Base-by-base conservation (phyloP, 441 rosid genomes). In the Euphorbia corollata region DNA sequence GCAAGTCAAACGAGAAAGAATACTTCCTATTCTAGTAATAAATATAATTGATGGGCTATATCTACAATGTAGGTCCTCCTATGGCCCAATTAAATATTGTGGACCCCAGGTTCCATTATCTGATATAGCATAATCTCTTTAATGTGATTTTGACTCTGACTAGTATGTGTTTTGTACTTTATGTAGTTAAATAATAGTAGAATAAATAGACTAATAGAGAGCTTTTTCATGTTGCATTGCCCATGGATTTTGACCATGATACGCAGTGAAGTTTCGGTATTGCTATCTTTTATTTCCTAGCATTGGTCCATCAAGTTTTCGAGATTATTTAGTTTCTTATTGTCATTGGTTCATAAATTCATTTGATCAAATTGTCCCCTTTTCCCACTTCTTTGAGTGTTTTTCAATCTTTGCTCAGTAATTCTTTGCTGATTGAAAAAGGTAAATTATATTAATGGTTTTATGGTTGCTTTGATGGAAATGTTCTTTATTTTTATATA, bases 61-160 rank as follows among this genome's bases (percentile, higher is more conserved):
- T 57, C 61, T 66, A 64, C 30, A 9, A 1, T 27, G 56, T 58
- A 64, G 74, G 76, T 62, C 80, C 72, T 65, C 65, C 7, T 9
- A 11, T 57, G 78, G 70, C 73, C 79, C 75, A 71, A 63, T 1
- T 69, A 41, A 70, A 65, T 64, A 62, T 45, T 56, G 75, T 77
- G 81, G 79, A 64, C 78, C 78, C 80, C 63, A 64, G 39, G 61
- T 71, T 4, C 70, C 73, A 79, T 74, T 24, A 64, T 2, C 38
- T 7, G 1, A 27, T 27, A 27, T 1, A 27, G 32, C 32, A 27
- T 27, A 27, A 27, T 27, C 1, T 27, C 32, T 27, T 4, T 27
- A 34, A 48, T 50, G 41, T 20, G 69, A 68, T 51, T 64, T 55
- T 48, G 66, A 68, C 69, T 41, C 63, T 68, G 73, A 74, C 61